Evolutionary conservation across 805 yeast genomes (phyloP).

Genomic region (Wickerhamomyces ciferrii): DNA sequence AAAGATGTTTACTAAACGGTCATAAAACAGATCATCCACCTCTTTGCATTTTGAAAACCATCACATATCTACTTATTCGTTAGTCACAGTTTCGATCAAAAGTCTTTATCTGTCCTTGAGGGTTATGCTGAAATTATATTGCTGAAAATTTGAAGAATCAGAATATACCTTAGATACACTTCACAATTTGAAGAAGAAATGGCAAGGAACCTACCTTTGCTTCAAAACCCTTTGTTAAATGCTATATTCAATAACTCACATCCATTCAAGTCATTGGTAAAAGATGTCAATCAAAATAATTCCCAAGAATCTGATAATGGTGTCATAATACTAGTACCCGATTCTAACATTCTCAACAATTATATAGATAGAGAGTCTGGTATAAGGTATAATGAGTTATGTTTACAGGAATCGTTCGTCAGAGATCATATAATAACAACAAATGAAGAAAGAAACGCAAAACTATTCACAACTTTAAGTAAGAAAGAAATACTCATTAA

Average conservation of each 20-base stretch:
- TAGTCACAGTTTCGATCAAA: too few species aligned
- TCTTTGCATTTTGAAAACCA: too few species aligned
- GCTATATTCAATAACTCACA: conserved; percentile 62
- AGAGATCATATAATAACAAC: conserved; percentile 54
- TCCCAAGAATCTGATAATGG: conserved; percentile 29
- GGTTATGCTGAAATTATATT: neutral
- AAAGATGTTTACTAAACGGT: too few species aligned
- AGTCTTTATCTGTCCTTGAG: too few species aligned
- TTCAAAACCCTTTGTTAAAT: conserved; percentile 60
- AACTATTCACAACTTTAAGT: conserved; percentile 47
- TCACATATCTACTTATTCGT: too few species aligned
- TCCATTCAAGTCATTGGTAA: conserved; percentile 40
- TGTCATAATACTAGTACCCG: conserved; percentile 64
- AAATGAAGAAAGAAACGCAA: conserved; percentile 24
- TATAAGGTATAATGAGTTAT: conserved; percentile 40
- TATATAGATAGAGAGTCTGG: conserved; percentile 33
- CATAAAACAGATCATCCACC: too few species aligned
- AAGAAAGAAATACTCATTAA: conserved; percentile 51
- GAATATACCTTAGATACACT: neutral
- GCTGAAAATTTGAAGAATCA: neutral
- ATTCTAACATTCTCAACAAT: conserved; percentile 38
- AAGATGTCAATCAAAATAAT: conserved; percentile 39
- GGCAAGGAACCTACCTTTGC: conserved; percentile 43
- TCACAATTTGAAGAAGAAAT: conserved; percentile 5
- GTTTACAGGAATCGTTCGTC: conserved; percentile 56